These are phyloP conservation scores for Borealophlyctis nickersoniae DNA, from an alignment of 192 early-diverging fungal species.

Conservation along the genomic window DNA sequence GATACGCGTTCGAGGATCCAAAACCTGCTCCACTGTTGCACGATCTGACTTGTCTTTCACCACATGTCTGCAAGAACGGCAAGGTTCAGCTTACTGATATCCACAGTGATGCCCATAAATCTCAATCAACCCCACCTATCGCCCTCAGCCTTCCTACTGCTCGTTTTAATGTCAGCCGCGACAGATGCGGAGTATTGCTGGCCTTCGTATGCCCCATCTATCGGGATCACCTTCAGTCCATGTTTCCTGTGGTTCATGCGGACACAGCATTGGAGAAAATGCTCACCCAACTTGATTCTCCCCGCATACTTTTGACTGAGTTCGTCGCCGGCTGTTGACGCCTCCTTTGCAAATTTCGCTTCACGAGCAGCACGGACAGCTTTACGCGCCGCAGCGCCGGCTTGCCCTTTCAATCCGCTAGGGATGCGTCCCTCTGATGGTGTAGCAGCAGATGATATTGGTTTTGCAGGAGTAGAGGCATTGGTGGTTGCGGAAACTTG, in stretches of 20 bases:
- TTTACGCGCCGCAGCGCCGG: slow-evolving; percentile 20
- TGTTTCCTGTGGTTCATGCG: no score
- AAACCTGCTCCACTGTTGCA: slow-evolving; percentile 94
- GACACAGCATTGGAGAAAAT: slow-evolving; percentile 38
- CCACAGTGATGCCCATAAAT: neutral
- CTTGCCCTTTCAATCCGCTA: slow-evolving; percentile 28
- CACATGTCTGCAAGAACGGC: slow-evolving; percentile 6
- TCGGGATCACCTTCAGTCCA: no score
- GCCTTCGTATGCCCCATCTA: slow-evolving; percentile 24
- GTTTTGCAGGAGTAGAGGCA: neutral
- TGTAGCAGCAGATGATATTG: neutral
- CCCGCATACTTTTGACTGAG: slow-evolving; percentile 58
- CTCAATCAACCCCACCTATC: slow-evolving; percentile 14
- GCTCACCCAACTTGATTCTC: slow-evolving; percentile 67
- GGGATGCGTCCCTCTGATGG: neutral
- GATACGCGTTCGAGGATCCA: slow-evolving; percentile 96
- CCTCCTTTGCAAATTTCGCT: slow-evolving; percentile 23
- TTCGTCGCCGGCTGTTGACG: slow-evolving; percentile 24
- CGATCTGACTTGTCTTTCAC: slow-evolving; percentile 90
- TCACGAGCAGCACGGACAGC: slow-evolving; percentile 26
- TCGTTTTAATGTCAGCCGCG: slow-evolving; percentile 53
- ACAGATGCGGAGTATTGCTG: slow-evolving; percentile 39
- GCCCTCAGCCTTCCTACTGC: slow-evolving; percentile 41
- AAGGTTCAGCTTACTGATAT: neutral
- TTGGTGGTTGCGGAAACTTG: slow-evolving; percentile 9